Percentiles rank a stretch among this genome's conserved stretches.
Conservation (phyloP, 139 green algal species). For the Tetraselmis striata region DNA sequence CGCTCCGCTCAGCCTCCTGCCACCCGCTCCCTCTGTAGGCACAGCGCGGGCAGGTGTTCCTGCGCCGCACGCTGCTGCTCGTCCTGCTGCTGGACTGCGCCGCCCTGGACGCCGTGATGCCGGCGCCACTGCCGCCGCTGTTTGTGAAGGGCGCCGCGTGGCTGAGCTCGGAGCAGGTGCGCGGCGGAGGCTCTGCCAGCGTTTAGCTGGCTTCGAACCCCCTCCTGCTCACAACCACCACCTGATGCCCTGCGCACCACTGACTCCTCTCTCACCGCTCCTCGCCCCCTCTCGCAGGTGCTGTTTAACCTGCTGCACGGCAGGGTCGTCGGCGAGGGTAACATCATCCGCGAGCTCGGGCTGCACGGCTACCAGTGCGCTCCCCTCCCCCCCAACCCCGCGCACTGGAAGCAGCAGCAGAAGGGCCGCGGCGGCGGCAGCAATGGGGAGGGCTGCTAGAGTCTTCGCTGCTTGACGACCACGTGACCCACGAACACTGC, state of each 20-base stretch:
- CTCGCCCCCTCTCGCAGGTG: constrained; percentile 29
- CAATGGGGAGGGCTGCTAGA: too few relatives aligned
- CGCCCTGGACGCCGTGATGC: not conserved
- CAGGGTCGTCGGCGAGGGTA: constrained; percentile 61
- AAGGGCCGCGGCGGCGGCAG: too few relatives aligned
- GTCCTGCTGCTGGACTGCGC: constrained; percentile 68
- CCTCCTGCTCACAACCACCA: not conserved
- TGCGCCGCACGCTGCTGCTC: constrained; percentile 74
- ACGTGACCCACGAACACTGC: too few relatives aligned
- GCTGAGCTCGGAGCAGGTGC: not conserved
- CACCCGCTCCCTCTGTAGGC: too few relatives aligned
- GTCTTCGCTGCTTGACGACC: too few relatives aligned
- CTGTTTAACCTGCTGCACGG: constrained; percentile 46
- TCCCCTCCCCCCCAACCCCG: too few relatives aligned
- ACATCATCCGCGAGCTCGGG: constrained; percentile 63
- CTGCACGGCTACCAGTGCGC: constrained; percentile 43
- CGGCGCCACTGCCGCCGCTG: not conserved
- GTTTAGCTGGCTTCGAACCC: not conserved
- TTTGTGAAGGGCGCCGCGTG: not conserved
- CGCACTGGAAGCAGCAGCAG: too few relatives aligned
- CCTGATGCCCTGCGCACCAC: not conserved
- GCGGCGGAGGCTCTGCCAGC: not conserved
- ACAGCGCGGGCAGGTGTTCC: constrained; percentile 40
- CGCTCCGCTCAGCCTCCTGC: too few relatives aligned
- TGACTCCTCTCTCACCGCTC: too few relatives aligned